These are phyloP conservation scores for Rhododendron griersonianum DNA, from an alignment of 148 eudicot genomes.

Conservation along the genomic window DNA sequence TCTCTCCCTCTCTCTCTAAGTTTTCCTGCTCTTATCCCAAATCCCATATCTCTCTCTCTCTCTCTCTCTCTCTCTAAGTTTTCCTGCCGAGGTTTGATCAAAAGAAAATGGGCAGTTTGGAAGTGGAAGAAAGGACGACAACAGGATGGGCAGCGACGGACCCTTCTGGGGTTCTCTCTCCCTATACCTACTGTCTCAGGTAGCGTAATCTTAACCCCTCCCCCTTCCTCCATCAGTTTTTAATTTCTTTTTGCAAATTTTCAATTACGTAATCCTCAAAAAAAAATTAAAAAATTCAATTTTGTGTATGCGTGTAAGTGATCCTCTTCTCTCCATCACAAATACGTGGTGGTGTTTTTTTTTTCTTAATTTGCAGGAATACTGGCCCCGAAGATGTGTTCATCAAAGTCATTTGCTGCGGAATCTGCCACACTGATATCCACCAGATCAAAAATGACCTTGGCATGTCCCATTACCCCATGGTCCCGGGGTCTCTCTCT, in stretches of 20 bases:
- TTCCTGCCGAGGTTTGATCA: not conserved
- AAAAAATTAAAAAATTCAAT: too few relatives aligned
- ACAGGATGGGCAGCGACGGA: conserved; percentile 89
- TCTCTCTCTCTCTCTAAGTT: not conserved
- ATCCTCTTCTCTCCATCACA: not conserved
- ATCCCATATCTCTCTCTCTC: not conserved
- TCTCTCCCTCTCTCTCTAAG: too few relatives aligned
- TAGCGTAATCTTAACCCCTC: not conserved
- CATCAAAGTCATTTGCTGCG: conserved; percentile 68
- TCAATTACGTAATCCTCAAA: not conserved
- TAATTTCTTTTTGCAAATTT: not conserved
- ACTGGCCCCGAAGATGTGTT: conserved; percentile 79
- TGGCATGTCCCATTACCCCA: conserved; percentile 82
- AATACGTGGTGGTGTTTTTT: not conserved
- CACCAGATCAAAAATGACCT: conserved; percentile 84
- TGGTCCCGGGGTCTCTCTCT: conserved; percentile 86
- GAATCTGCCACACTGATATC: conserved; percentile 83
- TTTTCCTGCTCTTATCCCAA: not conserved
- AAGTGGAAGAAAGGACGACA: conserved; percentile 47
- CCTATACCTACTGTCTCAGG: conserved; percentile 81
- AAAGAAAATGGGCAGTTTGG: conserved; percentile 49
- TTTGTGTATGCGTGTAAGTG: not conserved
- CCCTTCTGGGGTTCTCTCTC: conserved; percentile 75
- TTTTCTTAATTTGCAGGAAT: conserved; percentile 28
- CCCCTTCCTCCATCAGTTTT: not conserved